Percentiles rank a stretch among this genome's conserved stretches.
Evolutionary conservation across 2,329 filamentous ascomycete genomes (phyloP).

Genomic region (Celoporthe dispersa): DNA sequence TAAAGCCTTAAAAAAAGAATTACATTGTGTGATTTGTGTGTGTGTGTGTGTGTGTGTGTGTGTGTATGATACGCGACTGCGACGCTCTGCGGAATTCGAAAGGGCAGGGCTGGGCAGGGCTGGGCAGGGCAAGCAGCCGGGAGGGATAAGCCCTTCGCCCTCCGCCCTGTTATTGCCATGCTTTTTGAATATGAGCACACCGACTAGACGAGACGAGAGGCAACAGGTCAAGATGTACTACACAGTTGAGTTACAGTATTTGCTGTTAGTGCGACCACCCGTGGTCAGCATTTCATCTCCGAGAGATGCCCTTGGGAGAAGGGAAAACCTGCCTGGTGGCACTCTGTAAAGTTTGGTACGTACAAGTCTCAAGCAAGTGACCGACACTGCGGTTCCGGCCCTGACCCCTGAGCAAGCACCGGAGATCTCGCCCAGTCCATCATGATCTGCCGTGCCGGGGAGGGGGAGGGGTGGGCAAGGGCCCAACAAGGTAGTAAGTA

Average conservation of each 20-base stretch:
- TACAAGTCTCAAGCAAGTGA: background rate
- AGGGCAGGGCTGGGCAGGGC: background rate
- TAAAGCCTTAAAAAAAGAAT: background rate
- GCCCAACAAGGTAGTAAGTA: no score
- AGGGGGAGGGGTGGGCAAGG: no score
- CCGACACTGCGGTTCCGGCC: background rate
- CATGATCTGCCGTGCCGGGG: slow-evolving; percentile 1
- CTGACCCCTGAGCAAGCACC: background rate
- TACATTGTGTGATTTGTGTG: no score
- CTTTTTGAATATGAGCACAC: background rate
- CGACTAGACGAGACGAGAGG: background rate
- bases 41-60: no score
- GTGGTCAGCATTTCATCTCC: background rate
- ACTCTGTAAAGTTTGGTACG: background rate
- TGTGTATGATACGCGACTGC: background rate
- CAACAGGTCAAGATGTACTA: background rate
- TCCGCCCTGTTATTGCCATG: background rate
- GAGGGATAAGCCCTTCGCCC: background rate
- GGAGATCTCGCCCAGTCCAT: background rate
- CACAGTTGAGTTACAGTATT: background rate
- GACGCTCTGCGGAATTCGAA: background rate
- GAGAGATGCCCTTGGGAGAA: background rate
- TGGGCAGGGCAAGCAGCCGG: background rate
- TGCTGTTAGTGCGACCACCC: background rate
- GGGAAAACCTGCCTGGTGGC: background rate